Evolutionary conservation across 192 early-diverging fungal species (phyloP), one percentile per base, ranked within the genome.

Genomic region (Linnemannia schmuckeri): DNA sequence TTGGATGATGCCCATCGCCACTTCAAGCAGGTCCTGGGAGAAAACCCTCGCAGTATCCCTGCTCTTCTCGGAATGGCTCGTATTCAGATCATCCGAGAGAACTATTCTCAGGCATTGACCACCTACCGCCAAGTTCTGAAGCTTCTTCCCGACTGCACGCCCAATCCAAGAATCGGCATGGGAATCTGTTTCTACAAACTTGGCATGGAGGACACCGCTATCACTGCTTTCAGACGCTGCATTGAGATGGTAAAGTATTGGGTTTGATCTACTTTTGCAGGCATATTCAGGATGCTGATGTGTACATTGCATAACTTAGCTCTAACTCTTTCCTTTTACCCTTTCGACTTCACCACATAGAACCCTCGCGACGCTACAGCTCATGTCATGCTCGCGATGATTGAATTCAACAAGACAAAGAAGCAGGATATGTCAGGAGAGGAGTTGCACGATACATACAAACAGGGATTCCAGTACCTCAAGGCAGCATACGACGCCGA

Each of bases 101-200:
- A 95, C 49, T 97, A 93, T 84, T 90, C 88, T 72, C 84, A 90
- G 27, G 96, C 97, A 24, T 90, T 99, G 79, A 89, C 84, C 24
- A 80, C 84, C 35, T 99, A 98, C 84, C 97, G 98, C 85, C 92
- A 90, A 66, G 92, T 96, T 18, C 90, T 97, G 6, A 89, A 71
- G 46, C 77, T 93, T 74, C 82, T 88, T 41, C 94, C 97, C 3
- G 82, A 90, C 7, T 85, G 91, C 22, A 88, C 55, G 27, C 91
- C 96, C 68, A 94, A 97, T 86, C 90, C 93, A 52, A 93, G 98
- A 38, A 88, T 97, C 35, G 94, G 96, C 30, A 97, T 99, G 80
- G 97, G 96, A 20, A 90, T 97, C 74, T 99, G 98, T 85, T 96
- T 93, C 88, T 90, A 94, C 76, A 93, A 93, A 63, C 90, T 98